Conservation (phyloP, 495 filamentous ascomycete genomes). For the Aspergillus saccharolyticus region DNA sequence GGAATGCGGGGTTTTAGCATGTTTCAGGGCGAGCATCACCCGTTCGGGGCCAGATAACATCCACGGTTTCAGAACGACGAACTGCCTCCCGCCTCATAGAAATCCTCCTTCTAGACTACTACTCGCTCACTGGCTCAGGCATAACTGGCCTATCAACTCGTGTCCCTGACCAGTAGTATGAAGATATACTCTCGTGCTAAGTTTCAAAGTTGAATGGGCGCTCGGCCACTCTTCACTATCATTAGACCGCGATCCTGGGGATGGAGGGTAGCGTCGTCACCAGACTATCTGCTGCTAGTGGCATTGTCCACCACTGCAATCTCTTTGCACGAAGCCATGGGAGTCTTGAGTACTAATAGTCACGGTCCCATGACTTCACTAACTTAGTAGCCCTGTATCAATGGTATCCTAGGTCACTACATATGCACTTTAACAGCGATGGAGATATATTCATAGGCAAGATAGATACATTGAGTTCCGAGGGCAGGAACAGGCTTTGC, state of each 20-base stretch:
- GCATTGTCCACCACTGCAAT: not conserved
- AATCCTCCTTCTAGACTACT: slow-evolving; percentile 4
- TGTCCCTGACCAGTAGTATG: not conserved
- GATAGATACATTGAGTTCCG: too few relatives aligned
- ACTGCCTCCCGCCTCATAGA: too few relatives aligned
- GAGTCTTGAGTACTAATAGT: too few relatives aligned
- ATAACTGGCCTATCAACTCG: not conserved
- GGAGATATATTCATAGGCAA: too few relatives aligned
- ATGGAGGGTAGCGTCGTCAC: not conserved
- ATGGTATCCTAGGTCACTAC: too few relatives aligned
- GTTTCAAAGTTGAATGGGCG: not conserved
- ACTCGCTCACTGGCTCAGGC: not conserved
- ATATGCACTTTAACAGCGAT: too few relatives aligned
- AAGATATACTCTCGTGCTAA: not conserved
- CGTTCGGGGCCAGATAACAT: slow-evolving; percentile 4
- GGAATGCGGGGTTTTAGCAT: slow-evolving; percentile 23
- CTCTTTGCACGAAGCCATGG: too few relatives aligned
- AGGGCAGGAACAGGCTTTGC: too few relatives aligned
- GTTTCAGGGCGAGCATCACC: slow-evolving; percentile 22
- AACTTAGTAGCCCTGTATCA: too few relatives aligned
- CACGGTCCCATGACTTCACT: too few relatives aligned
- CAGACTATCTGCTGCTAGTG: not conserved
- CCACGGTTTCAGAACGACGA: slow-evolving; percentile 11
- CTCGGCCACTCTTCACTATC: not conserved
- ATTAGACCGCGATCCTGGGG: not conserved